Evolutionary conservation across 163 green algal genomes (phyloP).

Genomic region (Scenedesmus sp.): DNA sequence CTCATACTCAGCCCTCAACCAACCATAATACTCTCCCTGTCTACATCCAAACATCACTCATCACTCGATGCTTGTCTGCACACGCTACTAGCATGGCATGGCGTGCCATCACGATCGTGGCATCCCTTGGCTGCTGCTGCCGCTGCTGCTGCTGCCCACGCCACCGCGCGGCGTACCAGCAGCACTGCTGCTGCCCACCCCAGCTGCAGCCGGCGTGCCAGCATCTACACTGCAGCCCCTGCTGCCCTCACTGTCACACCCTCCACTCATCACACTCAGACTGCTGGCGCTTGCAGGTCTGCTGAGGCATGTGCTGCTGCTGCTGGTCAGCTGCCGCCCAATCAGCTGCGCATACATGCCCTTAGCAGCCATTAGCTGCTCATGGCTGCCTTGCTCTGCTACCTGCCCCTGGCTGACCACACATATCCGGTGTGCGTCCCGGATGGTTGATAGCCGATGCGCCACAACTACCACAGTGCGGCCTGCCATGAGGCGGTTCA

Average conservation of each 20-base stretch:
- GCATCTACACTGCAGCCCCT: slow-evolving; percentile 22
- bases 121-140: not conserved
- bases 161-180: not conserved
- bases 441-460: slow-evolving; percentile 83
- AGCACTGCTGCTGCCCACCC: not conserved
- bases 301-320: slow-evolving; percentile 12
- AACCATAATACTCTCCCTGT: not conserved
- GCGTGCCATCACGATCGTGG: not conserved
- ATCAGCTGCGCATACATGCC: slow-evolving; percentile 47
- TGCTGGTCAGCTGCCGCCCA: slow-evolving; percentile 28
- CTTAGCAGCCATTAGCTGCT: slow-evolving; percentile 39
- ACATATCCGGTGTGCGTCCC: slow-evolving; percentile 69
- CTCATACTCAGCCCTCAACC: not conserved
- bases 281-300: not conserved
- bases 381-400: slow-evolving; percentile 53
- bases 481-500: slow-evolving; percentile 61
- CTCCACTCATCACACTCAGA: not conserved
- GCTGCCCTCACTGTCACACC: not conserved
- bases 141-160: not conserved
- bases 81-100: not conserved
- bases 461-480: slow-evolving; percentile 86
- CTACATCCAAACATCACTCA: not conserved
- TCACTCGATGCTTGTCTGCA: not conserved
- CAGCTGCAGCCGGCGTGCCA: not conserved
- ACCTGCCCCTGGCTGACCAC: slow-evolving; percentile 54